Evolutionary conservation across 208 protist genomes (phyloP).

Genomic region (Jaenimonas drosophilae): DNA sequence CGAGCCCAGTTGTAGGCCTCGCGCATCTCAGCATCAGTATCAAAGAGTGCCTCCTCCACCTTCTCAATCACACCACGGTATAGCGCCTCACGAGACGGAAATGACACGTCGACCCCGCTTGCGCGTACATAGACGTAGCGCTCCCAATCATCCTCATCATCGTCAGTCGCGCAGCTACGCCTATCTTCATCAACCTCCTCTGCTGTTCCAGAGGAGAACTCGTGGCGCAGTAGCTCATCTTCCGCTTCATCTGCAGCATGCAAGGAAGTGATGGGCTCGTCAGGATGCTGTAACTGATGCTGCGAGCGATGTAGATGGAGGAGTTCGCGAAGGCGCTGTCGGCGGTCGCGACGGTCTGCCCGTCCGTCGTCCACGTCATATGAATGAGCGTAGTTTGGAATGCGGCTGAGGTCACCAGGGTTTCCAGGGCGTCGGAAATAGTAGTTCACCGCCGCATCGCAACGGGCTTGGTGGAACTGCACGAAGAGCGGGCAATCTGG

Average conservation of each 20-base stretch:
- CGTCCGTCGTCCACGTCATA: conserved; percentile 16
- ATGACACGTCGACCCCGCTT: conserved; percentile 38
- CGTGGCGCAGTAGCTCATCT: background rate
- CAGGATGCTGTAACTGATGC: no score
- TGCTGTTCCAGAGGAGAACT: conserved; percentile 1
- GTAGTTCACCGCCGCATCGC: conserved; percentile 76
- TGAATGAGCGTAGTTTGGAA: conserved; percentile 44
- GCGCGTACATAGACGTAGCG: conserved; percentile 10
- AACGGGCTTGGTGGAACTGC: conserved; percentile 72
- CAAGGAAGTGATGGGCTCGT: no score
- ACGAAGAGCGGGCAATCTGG: conserved; percentile 73
- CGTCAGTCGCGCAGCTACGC: conserved; percentile 1
- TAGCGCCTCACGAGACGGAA: conserved; percentile 62
- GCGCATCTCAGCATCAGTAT: conserved; percentile 79
- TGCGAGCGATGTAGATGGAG: background rate
- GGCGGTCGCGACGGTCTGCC: conserved; percentile 1
- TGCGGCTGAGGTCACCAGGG: conserved; percentile 60
- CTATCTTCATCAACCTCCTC: background rate
- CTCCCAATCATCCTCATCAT: conserved; percentile 9
- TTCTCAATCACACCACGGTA: conserved; percentile 70
- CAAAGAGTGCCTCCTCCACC: conserved; percentile 68
- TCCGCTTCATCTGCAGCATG: no score
- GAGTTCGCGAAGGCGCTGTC: background rate
- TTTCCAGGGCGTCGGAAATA: conserved; percentile 73
- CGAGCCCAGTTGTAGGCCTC: conserved; percentile 28